A percentile compares a stretch with the other conserved stretches of the same genome.
These are phyloP conservation scores for Coprinopsis sp. DNA, from an alignment of 768 basidiomycete genomes.

Conservation along the genomic window DNA sequence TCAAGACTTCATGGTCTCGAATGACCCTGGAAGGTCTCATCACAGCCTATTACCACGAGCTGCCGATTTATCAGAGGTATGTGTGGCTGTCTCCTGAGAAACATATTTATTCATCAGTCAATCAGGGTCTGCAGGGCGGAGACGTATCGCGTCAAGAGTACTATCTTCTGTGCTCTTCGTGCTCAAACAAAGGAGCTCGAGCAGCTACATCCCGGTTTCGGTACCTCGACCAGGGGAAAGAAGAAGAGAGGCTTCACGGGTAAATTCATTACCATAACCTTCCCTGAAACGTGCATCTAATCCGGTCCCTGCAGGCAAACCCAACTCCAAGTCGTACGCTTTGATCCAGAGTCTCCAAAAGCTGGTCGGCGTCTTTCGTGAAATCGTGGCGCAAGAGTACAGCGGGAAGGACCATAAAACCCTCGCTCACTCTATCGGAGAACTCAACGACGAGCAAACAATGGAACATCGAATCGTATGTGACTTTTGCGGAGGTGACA, in stretches of 20 bases:
- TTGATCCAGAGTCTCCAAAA: conserved; percentile 24
- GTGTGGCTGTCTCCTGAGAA: conserved; percentile 8
- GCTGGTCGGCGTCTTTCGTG: conserved; percentile 45
- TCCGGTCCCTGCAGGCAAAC: not conserved
- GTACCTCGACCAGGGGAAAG: not conserved
- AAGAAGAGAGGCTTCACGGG: not conserved
- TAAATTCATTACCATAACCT: not conserved
- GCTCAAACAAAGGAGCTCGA: conserved; percentile 26
- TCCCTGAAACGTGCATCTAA: too few relatives aligned
- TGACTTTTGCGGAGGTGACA: conserved; percentile 78
- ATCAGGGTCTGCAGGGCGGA: conserved; percentile 75
- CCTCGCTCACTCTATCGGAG: conserved; percentile 4
- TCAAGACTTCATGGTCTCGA: conserved; percentile 84
- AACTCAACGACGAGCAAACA: conserved; percentile 6
- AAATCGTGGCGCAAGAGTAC: conserved; percentile 48
- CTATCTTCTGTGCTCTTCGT: conserved; percentile 51
- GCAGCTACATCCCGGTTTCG: conserved; percentile 5
- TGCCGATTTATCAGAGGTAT: conserved; percentile 78
- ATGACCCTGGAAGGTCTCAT: conserved; percentile 66
- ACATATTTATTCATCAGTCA: not conserved
- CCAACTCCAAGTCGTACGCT: not conserved
- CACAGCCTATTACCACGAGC: conserved; percentile 62
- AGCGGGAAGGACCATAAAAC: conserved; percentile 7
- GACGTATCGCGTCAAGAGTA: conserved; percentile 69
- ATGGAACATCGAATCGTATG: conserved; percentile 40